Conservation (phyloP, 148 eudicot species). For the Pouteria glomerata region DNA sequence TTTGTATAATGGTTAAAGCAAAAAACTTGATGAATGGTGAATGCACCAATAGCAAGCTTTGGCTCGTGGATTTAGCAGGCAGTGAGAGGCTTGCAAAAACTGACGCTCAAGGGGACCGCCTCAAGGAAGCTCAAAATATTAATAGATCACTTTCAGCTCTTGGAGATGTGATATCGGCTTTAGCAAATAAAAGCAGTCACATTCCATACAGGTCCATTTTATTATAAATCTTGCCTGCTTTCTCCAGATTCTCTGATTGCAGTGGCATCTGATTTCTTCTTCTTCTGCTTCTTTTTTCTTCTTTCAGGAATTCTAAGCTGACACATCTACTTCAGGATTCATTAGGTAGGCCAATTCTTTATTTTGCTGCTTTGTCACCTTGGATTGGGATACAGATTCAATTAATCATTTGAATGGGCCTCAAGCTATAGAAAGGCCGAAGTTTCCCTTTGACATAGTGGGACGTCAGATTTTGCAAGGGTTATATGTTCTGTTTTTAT, state of each 20-base stretch:
- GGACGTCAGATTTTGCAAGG: background rate
- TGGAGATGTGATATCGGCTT: conserved; percentile 94
- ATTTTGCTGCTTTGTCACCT: background rate
- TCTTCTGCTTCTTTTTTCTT: too few relatives aligned
- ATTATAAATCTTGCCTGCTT: background rate
- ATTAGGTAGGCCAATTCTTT: conserved; percentile 42
- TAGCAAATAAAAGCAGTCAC: conserved; percentile 82
- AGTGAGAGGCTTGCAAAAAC: conserved; percentile 96
- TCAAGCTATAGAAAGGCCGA: background rate
- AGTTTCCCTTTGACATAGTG: background rate
- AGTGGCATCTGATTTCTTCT: conserved; percentile 6
- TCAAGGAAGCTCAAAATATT: conserved; percentile 93
- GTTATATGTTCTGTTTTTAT: background rate
- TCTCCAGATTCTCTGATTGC: background rate
- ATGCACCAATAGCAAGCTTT: conserved; percentile 92
- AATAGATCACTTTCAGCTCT: conserved; percentile 88
- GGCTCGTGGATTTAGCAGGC: conserved; percentile 98
- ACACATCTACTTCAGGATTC: conserved; percentile 93
- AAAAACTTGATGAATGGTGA: conserved; percentile 84
- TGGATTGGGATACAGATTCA: background rate
- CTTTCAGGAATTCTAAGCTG: conserved; percentile 77
- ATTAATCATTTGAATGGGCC: background rate
- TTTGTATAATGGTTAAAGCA: conserved; percentile 68
- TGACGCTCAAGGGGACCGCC: conserved; percentile 82
- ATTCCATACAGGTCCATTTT: conserved; percentile 70